A percentile compares a stretch with the other conserved stretches of the same genome.
These are phyloP conservation scores for Termitomyces titanicus DNA, from an alignment of 768 basidiomycete species.

Conservation along the genomic window DNA sequence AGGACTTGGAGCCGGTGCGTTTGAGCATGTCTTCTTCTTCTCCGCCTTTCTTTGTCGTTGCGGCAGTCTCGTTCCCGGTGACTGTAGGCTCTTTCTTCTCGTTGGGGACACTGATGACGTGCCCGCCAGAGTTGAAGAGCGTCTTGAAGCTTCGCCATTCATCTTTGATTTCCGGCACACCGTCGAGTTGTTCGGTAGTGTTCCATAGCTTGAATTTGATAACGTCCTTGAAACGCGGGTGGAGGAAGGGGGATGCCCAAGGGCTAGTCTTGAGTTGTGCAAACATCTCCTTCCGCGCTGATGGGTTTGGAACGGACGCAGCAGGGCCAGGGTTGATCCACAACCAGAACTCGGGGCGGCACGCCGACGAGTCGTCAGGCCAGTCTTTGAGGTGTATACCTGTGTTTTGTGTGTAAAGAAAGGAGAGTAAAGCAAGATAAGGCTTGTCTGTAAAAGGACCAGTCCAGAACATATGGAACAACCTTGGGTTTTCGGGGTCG, in stretches of 20 bases:
- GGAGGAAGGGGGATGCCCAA: slow-evolving; percentile 91
- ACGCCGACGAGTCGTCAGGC: slow-evolving; percentile 45
- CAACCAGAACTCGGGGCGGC: slow-evolving; percentile 90
- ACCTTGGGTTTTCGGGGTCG: slow-evolving; percentile 69
- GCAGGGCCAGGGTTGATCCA: slow-evolving; percentile 97
- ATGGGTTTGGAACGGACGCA: slow-evolving; percentile 76
- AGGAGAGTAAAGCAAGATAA: slow-evolving; percentile 88
- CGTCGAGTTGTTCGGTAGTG: slow-evolving; percentile 92
- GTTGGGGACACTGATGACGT: slow-evolving; percentile 58
- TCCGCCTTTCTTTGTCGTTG: slow-evolving; percentile 38
- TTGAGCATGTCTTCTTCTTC: slow-evolving; percentile 58
- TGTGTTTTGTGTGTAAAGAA: slow-evolving; percentile 90
- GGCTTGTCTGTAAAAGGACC: slow-evolving; percentile 97
- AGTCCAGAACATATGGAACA: slow-evolving; percentile 97
- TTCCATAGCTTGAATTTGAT: slow-evolving; percentile 96
- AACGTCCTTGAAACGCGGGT: slow-evolving; percentile 82
- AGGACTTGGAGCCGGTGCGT: slow-evolving; percentile 86
- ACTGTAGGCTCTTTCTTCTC: slow-evolving; percentile 30
- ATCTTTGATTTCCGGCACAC: slow-evolving; percentile 78
- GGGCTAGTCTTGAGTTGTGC: slow-evolving; percentile 72
- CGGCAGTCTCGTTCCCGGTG: slow-evolving; percentile 51
- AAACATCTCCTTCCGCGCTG: slow-evolving; percentile 79
- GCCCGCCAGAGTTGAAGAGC: slow-evolving; percentile 86
- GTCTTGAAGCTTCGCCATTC: slow-evolving; percentile 78
- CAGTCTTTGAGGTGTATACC: slow-evolving; percentile 59